phyloP scores from a whole-genome alignment of 768 basidiomycete genomes.

The Boletellus emodensis region DNA sequence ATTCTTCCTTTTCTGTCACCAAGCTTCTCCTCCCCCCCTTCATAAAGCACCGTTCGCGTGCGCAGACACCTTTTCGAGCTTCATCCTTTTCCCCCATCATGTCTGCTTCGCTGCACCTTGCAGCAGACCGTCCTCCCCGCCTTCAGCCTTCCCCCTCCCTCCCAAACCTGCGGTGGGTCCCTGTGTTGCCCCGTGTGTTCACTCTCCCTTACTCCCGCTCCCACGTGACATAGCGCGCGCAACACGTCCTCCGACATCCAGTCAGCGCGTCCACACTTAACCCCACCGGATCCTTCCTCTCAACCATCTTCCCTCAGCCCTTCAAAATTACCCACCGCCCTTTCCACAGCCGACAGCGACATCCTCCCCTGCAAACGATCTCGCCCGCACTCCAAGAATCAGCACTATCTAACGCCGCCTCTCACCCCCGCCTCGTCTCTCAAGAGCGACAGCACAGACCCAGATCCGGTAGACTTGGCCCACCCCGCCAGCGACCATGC shows the following conservation, averaged over 20 bases:
- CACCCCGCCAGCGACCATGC: slow-evolving; percentile 24
- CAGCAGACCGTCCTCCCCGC: slow-evolving; percentile 40
- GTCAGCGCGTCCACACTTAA: slow-evolving; percentile 27
- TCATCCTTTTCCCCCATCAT: slow-evolving; percentile 27
- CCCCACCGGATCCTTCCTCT: slow-evolving; percentile 15
- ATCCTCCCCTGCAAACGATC: slow-evolving; percentile 13
- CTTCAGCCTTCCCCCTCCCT: slow-evolving; percentile 65
- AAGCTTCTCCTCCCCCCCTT: slow-evolving; percentile 29
- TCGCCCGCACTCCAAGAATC: slow-evolving; percentile 25
- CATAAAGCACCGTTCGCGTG: slow-evolving; percentile 30
- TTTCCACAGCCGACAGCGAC: slow-evolving; percentile 18
- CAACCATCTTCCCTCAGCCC: slow-evolving; percentile 16
- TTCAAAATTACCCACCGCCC: slow-evolving; percentile 8
- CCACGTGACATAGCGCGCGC: slow-evolving; percentile 24
- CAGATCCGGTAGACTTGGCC: slow-evolving; percentile 29
- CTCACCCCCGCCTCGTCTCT: slow-evolving; percentile 64
- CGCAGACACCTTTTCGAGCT: slow-evolving; percentile 29
- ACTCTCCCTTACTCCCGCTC: slow-evolving; percentile 8
- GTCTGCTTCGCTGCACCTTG: slow-evolving; percentile 22
- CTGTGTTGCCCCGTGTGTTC: background rate
- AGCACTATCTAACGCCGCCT: slow-evolving; percentile 58
- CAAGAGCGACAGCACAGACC: slow-evolving; percentile 34
- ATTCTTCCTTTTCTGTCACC: slow-evolving; percentile 32
- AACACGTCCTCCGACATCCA: slow-evolving; percentile 26
- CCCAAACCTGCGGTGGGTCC: slow-evolving; percentile 60